Evolutionary conservation across 1,139 yeast genomes (phyloP).

Genomic region (Candida pseudoviswanathii): DNA sequence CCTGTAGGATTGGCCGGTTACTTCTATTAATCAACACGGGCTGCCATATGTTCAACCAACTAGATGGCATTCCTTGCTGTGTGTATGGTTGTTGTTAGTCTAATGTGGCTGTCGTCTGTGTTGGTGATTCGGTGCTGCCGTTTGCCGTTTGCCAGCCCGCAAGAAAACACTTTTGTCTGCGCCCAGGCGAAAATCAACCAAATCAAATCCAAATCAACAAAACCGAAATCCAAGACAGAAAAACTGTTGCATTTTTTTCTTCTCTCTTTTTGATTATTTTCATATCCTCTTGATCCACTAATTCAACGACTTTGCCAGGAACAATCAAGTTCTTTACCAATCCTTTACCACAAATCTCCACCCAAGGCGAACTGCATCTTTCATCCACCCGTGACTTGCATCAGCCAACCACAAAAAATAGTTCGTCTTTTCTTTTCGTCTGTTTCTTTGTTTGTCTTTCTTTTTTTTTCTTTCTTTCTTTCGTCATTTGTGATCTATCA

Average conservation of each 20-base stretch:
- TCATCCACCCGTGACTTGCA: background rate
- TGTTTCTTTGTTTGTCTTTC: background rate
- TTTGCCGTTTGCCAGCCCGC: too few relatives aligned
- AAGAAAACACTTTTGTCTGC: too few relatives aligned
- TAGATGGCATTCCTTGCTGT: constrained; percentile 4
- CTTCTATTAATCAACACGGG: constrained; percentile 43
- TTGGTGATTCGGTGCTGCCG: background rate
- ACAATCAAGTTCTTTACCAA: background rate
- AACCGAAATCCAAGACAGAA: background rate
- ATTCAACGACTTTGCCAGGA: background rate
- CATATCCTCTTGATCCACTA: too few relatives aligned
- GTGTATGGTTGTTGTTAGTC: background rate
- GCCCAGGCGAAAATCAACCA: background rate
- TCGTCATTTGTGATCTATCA: constrained; percentile 2
- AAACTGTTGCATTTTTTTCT: background rate
- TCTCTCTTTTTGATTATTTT: background rate
- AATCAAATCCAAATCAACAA: background rate
- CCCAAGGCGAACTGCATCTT: background rate
- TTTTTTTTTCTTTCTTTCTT: background rate
- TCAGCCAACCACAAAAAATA: background rate
- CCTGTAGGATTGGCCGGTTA: constrained; percentile 47
- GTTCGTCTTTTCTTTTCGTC: background rate
- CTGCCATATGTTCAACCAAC: constrained; percentile 36
- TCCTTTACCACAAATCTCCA: background rate
- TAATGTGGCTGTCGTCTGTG: background rate